These are phyloP conservation scores for Crassisporium funariophilum DNA, from an alignment of 768 basidiomycete species.

Conservation along the genomic window DNA sequence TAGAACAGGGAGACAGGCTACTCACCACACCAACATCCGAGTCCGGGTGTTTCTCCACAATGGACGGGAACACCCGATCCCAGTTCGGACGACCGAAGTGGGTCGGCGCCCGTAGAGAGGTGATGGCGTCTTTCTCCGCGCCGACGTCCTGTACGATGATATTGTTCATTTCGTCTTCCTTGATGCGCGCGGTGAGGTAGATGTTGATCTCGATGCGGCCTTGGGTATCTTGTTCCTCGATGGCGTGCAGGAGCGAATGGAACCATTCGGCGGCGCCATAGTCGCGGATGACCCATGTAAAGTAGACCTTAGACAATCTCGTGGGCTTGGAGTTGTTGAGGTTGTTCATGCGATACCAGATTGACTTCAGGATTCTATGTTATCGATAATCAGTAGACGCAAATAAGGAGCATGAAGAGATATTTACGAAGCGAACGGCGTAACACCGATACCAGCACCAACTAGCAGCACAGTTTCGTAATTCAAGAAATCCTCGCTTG, in stretches of 20 bases:
- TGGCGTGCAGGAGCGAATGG: constrained; percentile 89
- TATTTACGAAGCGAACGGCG: constrained; percentile 91
- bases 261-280: constrained; percentile 92
- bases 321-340: constrained; percentile 74
- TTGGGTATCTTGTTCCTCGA: constrained; percentile 88
- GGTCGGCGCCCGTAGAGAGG: constrained; percentile 85
- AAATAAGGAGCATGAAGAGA: background rate
- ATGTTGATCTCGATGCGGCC: constrained; percentile 92
- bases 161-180: constrained; percentile 92
- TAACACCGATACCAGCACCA: constrained; percentile 95
- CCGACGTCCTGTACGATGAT: constrained; percentile 94
- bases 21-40: constrained; percentile 88
- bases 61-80: constrained; percentile 72
- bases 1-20: constrained; percentile 11
- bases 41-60: constrained; percentile 81
- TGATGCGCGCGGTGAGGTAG: constrained; percentile 88
- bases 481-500: constrained; percentile 89
- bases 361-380: constrained; percentile 79
- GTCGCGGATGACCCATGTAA: constrained; percentile 95
- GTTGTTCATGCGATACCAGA: constrained; percentile 97
- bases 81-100: constrained; percentile 92
- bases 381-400: background rate
- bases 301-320: constrained; percentile 88
- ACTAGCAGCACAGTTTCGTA: constrained; percentile 89
- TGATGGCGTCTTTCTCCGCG: constrained; percentile 90